Evolutionary conservation across 192 early-diverging fungal species (phyloP), one percentile per base, ranked within the genome.

Genomic region (Coemansia sp.): DNA sequence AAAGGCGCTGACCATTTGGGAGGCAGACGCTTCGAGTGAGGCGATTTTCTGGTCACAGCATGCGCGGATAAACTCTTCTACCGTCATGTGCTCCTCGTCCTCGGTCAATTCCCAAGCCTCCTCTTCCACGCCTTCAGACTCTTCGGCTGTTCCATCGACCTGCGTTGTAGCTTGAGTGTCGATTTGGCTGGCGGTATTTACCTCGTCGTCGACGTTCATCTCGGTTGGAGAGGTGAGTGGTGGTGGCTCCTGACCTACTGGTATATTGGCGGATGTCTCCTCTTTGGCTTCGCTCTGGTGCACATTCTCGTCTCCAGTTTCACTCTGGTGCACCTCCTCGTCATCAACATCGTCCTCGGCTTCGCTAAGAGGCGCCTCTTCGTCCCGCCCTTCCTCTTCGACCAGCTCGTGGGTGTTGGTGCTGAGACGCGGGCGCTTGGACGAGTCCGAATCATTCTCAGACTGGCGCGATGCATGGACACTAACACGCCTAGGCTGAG

Each of bases 61-160:
- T 19, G 72, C 69, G 15, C 76, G 84, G 58, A 85, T 85, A 62
- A 85, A 85, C 67, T 85, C 78, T 32, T 85, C 84, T 2, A 85
- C 84, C 0, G 78, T 78, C 84, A 85, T 78, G 21, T 61, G 55
- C 46, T 70, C 75, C 66, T 85, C 84, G 0, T 68, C 74, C 34
- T 70, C 68, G 23, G 64, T 69, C 29, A 85, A 66, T 4, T 76
- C 76, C 80, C 80, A 83, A 11, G 60, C 67, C 27, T 45, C 63
- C 5, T 58, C 64, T 34, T 32, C 70, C 14, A 61, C 38, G 3
- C 25, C 27, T 14, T 27, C 50, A 4, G 51, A 14, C 2, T 53
- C 51, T 12, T 53, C 51, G 25, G 10, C 51, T 14, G 51, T 27
- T 8, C 29, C 59, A 1, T 69, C 73, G 32, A 75, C 63, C 46